Conservation (phyloP, 2,329 filamentous ascomycete species). For the Tympanopsis confertula region DNA sequence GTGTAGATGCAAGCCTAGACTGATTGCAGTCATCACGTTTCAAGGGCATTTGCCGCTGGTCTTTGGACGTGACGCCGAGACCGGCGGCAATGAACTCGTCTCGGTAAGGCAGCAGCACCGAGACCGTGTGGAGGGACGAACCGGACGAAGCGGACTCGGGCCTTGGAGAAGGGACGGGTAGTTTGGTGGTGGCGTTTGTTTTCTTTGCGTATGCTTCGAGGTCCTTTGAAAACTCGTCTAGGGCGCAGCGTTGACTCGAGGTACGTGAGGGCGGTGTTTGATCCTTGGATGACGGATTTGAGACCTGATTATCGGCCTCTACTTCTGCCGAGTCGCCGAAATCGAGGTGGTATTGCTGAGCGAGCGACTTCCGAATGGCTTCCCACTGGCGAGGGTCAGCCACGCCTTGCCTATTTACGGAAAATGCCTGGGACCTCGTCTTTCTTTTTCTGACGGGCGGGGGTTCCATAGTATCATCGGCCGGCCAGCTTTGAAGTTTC, state of each 20-base stretch:
- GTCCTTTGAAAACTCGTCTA: slow-evolving; percentile 27
- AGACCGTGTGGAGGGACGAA: slow-evolving; percentile 35
- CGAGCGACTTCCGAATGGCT: slow-evolving; percentile 7
- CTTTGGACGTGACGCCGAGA: slow-evolving; percentile 42
- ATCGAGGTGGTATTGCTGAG: slow-evolving; percentile 7
- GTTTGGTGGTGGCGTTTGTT: slow-evolving; percentile 21
- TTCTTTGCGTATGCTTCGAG: slow-evolving; percentile 27
- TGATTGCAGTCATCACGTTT: too few relatives aligned
- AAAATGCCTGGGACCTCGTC: background rate
- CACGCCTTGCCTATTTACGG: slow-evolving; percentile 5
- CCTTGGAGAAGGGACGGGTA: slow-evolving; percentile 23
- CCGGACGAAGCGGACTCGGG: slow-evolving; percentile 22
- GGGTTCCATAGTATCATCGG: slow-evolving; percentile 2
- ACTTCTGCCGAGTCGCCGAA: slow-evolving; percentile 10
- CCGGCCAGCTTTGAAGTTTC: too few relatives aligned
- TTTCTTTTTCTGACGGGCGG: background rate
- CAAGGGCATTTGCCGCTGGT: slow-evolving; percentile 23
- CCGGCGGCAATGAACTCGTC: slow-evolving; percentile 40
- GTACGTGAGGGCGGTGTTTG: slow-evolving; percentile 20
- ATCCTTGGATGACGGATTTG: slow-evolving; percentile 7
- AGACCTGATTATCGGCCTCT: slow-evolving; percentile 1
- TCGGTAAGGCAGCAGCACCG: slow-evolving; percentile 38
- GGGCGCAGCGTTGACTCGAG: slow-evolving; percentile 26
- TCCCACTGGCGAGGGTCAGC: slow-evolving; percentile 7
- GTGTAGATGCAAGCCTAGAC: too few relatives aligned